Conservation (phyloP, 2,329 filamentous ascomycete genomes). For the Pseudogymnoascus sp. region DNA sequence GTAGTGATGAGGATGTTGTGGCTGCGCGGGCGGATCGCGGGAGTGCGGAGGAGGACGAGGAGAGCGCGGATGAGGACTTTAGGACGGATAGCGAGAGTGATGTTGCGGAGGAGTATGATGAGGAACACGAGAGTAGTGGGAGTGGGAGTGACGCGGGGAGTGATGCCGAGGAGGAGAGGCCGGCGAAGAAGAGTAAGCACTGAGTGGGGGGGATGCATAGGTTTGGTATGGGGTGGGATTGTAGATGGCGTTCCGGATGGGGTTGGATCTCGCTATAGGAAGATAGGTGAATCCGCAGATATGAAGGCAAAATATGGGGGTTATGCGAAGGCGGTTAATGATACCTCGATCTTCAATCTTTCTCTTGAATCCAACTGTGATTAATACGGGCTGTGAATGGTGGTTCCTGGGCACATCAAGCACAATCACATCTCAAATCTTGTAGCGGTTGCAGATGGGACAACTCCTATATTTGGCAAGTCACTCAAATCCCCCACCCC, state of each 20-base stretch:
- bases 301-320: background rate
- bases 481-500: background rate
- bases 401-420: background rate
- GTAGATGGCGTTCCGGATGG: slow-evolving; percentile 6
- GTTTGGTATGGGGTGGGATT: background rate
- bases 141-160: slow-evolving; percentile 59
- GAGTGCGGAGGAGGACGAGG: slow-evolving; percentile 90
- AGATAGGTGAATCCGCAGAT: background rate
- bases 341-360: background rate
- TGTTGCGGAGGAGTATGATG: slow-evolving; percentile 93
- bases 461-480: slow-evolving; percentile 1
- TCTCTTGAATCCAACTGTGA: background rate
- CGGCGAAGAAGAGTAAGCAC: slow-evolving; percentile 43
- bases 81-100: slow-evolving; percentile 86
- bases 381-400: background rate
- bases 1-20: slow-evolving; percentile 72
- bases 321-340: background rate
- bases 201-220: background rate
- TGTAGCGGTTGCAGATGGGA: background rate
- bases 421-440: background rate
- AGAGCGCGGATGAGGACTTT: slow-evolving; percentile 95
- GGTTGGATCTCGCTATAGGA: background rate
- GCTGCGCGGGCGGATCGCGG: slow-evolving; percentile 67
- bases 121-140: slow-evolving; percentile 77
- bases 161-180: slow-evolving; percentile 43